Base-by-base conservation (phyloP, 345 rosid species). In the Aethionema arabicum region DNA sequence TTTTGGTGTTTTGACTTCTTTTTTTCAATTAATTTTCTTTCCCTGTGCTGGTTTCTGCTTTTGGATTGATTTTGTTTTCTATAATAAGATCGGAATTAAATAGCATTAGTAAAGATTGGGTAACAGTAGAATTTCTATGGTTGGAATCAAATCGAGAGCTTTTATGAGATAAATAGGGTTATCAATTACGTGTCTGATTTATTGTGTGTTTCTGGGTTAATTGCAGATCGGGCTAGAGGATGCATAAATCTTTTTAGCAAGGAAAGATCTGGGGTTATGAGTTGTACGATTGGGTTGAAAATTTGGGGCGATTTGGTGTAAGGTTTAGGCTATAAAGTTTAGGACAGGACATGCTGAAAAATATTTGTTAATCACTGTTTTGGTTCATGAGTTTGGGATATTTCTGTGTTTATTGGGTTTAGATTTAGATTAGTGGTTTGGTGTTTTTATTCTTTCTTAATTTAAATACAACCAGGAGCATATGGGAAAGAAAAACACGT, bases 401-500 rank as follows among this genome's bases (percentile, higher is more conserved):
- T 67, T 52, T 70, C 8, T 44, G 13, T 61, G 31, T 29, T 68
- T 63, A 49, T 62, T 59, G 63, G 55, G 63, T 74, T 39, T 47
- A 50, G 72, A 65, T 66, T 63, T 33, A 66, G 56, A 58, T 69
- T 75, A 29, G 72, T 53, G 44, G 42, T 37, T 70, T 72, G 72
- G 13, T 66, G 64, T 60, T 58, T 37, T 37, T 39, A n/a, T 11
- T 32, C 0, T 36, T 63, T 36, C n/a, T 66, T 58, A 60, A 64
- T 29, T 27, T 59, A 56, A 42, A 8, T 72, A 65, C 58, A 67
- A 67, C 69, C 30, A 29, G 59, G 67, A 61, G 61, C 67, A 79
- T 82, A 93, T 93, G 99, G 99, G 86, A 41, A 87, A 80, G 78
- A 90, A 79, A 70, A 87, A 82, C 76, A 83, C 77, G 73, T 78